Base-by-base conservation (phyloP, 352 stramenopile species). In the Thalassiosira livingstoniorum region DNA sequence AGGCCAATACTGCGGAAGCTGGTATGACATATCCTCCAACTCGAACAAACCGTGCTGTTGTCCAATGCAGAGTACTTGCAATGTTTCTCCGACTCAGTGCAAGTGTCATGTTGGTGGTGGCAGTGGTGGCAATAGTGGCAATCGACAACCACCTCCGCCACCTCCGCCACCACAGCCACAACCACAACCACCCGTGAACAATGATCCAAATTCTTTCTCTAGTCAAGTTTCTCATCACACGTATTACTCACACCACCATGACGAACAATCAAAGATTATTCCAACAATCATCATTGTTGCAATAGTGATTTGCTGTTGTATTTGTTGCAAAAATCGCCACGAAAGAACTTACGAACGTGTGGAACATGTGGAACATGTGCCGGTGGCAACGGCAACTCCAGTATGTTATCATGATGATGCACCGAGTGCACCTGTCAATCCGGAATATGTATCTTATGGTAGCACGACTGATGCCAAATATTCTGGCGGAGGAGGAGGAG, bases 1-100 rank as follows among this genome's bases (percentile, higher is more conserved):
- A 3, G 66, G 75, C 21, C 57, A 83, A 70, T 83, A 67, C 39
- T 83, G 75, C 53, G 75, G 75, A 4, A 32, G 37, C 1, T 82
- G 21, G 15, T 82, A 65, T 25, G 66, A 82, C 51, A 39, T 58
- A 2, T 60, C 60, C 11, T 53, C 45, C 2, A 42, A 47, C 1
- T 29, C 34, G 0, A 74, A 75, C 18, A 69, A 73, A 60, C 75
- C 66, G 4, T 83, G 75, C 39, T 83, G 75, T 55, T 83, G 75
- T 34, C 75, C 75, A 2, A n/a, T 78, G 4, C 47, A 66, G 10
- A 31, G 39, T 2, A 71, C 35, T 15, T 83, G 75, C 69, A 78
- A 74, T 4, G 39, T 83, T 4, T 66, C 75, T 18, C 58, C 66
- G 0, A 75, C 75, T 15, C 75, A 83, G 31, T 83, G 75, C 37